Base-by-base conservation (phyloP, 2,329 filamentous ascomycete species). In the Fonsecaea pedrosoi region DNA sequence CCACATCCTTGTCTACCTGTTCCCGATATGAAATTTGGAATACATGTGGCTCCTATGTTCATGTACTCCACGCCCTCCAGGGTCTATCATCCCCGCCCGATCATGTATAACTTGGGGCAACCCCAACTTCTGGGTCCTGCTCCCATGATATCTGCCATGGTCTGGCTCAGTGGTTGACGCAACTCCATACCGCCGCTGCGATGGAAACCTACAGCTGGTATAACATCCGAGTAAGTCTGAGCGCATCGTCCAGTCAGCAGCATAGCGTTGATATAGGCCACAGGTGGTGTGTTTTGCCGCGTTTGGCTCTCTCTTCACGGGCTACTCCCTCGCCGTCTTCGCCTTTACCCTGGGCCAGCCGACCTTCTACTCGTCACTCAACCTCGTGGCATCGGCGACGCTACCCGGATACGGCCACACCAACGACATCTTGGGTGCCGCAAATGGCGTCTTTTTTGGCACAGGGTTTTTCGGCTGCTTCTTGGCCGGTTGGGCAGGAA, bases 301-400 rank as follows among this genome's bases (percentile, higher is more conserved):
- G n/a, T 69, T 76, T 21, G 75, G 76, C 35, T 74, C 74, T 13
- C 74, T 74, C 32, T 72, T 74, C 18, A 73, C 70, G 66, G 74
- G 74, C 32, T 76, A 76, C 67, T 64, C 72, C 18, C 69, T 75
- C 53, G 73, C 75, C 15, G 72, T 77, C 56, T 80, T 82, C 45
- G 76, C 77, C 10, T 79, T 78, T 5, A 82, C 80, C 1, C 75
- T 83, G 54, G 81, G 81, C 1, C 80, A 82, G 63, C 79, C 80
- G 5, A 78, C 74, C 32, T 82, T 82, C 73, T 82, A 80, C 71
- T 73, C 71, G 2, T 79, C 78, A 70, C 77, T 82, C 62, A 69
- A 77, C 32, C 74, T 82, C 9, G 62, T 32, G 10, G 77, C 78
- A 3, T 57, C 75, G 3, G 72, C 75, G 62, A 77, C 74, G 10